Evolutionary conservation across 371 early-diverging fungal species (phyloP), one percentile per base, ranked within the genome.

Genomic region (Mortierella sp.): DNA sequence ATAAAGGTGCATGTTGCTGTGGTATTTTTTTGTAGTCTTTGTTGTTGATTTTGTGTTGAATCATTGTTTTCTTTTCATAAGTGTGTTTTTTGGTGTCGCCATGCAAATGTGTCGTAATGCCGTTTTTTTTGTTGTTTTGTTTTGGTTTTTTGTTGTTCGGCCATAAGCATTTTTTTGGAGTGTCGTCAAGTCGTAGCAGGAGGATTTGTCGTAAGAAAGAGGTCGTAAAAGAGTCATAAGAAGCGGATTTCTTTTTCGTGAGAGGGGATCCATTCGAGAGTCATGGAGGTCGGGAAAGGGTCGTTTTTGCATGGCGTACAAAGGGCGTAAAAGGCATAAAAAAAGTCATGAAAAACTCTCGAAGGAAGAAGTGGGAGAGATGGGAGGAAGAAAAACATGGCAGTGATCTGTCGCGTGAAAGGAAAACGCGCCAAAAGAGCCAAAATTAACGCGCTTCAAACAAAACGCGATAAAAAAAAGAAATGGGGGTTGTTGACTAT

Each of bases 141-240:
- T 2, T 12, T 32, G 41, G 21, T 68, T 68, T 68, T 63, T 21
- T 56, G 56, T 10, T 38, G 38, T 68, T 24, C 38, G 24, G 38
- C 24, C 38, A 24, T 21, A 24, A 38, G 6, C 43, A 41, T 38
- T 41, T 60, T 29, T 68, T 38, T 38, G 24, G 18, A 63, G 21
- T 68, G 68, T 68, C 68, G 68, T 68, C 68, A 68, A 68, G 68
- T 68, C 68, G 41, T 68, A 3, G 38, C 41, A 68, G 68, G 21
- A 38, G 18, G 63, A 10, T 63, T 16, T 16, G 63, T n/a, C 48
- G 38, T 68, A 32, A 68, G 18, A 4, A 35, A 24, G 43, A 41
- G 32, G 38, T 63, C 65, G 32, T 63, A 24, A 63, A 68, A 35
- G 68, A 41, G 41, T 68, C 43, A 35, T 68, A 21, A 68, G 63